Evolutionary conservation across 139 green algal species (phyloP), one percentile per base, ranked within the genome.

Genomic region (Asterochloris erici): DNA sequence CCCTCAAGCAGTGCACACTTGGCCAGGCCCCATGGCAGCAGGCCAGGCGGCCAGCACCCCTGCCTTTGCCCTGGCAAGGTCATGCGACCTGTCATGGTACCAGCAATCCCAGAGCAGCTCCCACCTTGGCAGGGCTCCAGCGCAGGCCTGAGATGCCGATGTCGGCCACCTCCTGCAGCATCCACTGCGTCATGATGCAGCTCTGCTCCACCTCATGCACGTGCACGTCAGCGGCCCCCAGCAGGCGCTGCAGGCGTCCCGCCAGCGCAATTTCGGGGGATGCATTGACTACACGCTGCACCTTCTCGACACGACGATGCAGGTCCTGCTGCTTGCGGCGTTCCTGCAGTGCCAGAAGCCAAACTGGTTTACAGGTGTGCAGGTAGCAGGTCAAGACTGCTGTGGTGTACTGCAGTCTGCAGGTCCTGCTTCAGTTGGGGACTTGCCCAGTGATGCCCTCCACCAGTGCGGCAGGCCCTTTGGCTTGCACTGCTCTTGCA

Each of bases 101-200:
- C 66, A 26, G 66, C 66, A 71, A 26, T 71, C 19, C 17, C 28
- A 66, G 29, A 29, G 26, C 12, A 27, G 24, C 21, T 11, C 17
- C 66, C 29, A 83, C 79, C 79, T 83, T 83, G 79, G 79, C 79
- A 28, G 79, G 79, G 68, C 66, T 83, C 79, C 79, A 83, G 16
- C 64, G 60, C 15, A 47, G 38, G 28, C 68, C 79, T 12, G 29
- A 68, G 68, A 77, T 64, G 66, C 79, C 79, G 1, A 77, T 60
- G 17, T 83, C 79, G 13, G 79, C 79, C 47, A 83, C 60, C 79
- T 83, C 79, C 29, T 83, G 79, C 79, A 83, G n/a, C 79, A 83
- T 83, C 79, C 79, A 83, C 23, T 83, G 79, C 38, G 66, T 60
- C 79, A 83, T 77, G 79, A 83, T 83, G 79, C 79, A 83, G 38